These are phyloP conservation scores for Trametes hirsuta DNA, from an alignment of 1,284 basidiomycete species.

Conservation along the genomic window DNA sequence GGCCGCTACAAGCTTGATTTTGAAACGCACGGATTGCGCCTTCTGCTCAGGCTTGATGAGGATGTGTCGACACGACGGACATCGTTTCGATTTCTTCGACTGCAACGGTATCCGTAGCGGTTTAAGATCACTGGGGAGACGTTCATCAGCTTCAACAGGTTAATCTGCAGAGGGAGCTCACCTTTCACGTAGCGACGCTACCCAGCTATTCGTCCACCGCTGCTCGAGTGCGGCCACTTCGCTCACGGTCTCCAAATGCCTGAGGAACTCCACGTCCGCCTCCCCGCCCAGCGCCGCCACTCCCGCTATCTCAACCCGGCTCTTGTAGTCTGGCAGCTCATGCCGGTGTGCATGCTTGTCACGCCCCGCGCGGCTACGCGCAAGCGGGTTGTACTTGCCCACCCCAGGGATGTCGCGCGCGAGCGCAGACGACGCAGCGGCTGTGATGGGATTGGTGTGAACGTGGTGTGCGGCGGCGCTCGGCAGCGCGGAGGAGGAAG, in stretches of 20 bases:
- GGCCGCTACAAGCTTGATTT: slow-evolving; percentile 95
- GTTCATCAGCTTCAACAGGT: slow-evolving; percentile 9
- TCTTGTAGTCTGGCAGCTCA: slow-evolving; percentile 75
- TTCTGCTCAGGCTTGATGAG: slow-evolving; percentile 98
- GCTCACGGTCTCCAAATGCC: slow-evolving; percentile 58
- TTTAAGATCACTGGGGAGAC: slow-evolving; percentile 66
- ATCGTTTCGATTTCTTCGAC: slow-evolving; percentile 94
- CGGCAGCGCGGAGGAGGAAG: slow-evolving; percentile 58
- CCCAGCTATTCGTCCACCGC: slow-evolving; percentile 85
- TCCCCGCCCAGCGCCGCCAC: slow-evolving; percentile 63
- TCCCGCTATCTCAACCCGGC: slow-evolving; percentile 63
- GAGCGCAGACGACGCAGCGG: slow-evolving; percentile 82
- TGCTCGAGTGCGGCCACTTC: slow-evolving; percentile 78
- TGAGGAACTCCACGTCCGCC: slow-evolving; percentile 70
- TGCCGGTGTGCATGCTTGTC: slow-evolving; percentile 69
- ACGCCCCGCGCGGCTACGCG: slow-evolving; percentile 54
- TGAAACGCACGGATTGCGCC: slow-evolving; percentile 89
- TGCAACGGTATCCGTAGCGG: slow-evolving; percentile 90
- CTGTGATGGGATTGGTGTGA: slow-evolving; percentile 80
- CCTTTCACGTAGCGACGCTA: slow-evolving; percentile 64
- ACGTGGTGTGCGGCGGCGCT: slow-evolving; percentile 59
- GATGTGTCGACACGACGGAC: slow-evolving; percentile 92
- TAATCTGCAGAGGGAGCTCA: slow-evolving; percentile 41
- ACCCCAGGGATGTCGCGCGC: slow-evolving; percentile 81
- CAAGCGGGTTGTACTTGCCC: slow-evolving; percentile 68